Conservation (phyloP, 495 filamentous ascomycete species). For the Trichocladium antarcticum region DNA sequence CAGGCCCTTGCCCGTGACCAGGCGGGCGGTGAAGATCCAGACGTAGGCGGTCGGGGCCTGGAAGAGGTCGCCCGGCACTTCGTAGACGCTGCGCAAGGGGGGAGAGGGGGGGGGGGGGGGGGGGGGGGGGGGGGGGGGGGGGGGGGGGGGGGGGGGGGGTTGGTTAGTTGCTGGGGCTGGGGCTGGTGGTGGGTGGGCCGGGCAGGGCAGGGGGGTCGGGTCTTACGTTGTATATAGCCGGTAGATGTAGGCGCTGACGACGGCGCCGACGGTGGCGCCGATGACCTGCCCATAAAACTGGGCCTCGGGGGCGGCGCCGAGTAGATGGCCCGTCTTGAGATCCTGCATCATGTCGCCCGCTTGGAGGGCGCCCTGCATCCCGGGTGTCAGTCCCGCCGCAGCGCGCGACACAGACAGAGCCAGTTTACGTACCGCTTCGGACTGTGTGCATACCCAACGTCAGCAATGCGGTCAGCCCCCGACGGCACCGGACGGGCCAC, state of each 20-base stretch:
- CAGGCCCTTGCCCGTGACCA: constrained; percentile 88
- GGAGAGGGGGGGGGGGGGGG: no score
- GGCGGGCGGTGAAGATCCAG: constrained; percentile 90
- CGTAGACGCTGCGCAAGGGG: constrained; percentile 48
- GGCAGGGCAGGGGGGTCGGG: neutral
- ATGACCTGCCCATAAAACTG: constrained; percentile 97
- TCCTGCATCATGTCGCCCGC: constrained; percentile 98
- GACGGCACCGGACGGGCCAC: neutral
- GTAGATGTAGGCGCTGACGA: constrained; percentile 81
- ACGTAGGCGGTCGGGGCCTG: constrained; percentile 90
- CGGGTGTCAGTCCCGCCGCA: neutral
- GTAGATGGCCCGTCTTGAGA: constrained; percentile 88
- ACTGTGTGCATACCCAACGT: neutral
- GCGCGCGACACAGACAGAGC: neutral
- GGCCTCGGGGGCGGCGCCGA: constrained; percentile 83
- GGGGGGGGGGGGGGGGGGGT: no score
- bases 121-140: no score
- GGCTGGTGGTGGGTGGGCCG: no score
- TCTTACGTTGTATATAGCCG: constrained; percentile 64
- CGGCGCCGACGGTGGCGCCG: constrained; percentile 75
- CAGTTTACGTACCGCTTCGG: constrained; percentile 22
- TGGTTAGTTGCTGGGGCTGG: no score
- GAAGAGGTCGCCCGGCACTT: constrained; percentile 77
- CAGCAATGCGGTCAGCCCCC: neutral
- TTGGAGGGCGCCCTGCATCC: constrained; percentile 76